Evolutionary conservation across 768 basidiomycete genomes (phyloP).

Genomic region (Kwoniella europaea): DNA sequence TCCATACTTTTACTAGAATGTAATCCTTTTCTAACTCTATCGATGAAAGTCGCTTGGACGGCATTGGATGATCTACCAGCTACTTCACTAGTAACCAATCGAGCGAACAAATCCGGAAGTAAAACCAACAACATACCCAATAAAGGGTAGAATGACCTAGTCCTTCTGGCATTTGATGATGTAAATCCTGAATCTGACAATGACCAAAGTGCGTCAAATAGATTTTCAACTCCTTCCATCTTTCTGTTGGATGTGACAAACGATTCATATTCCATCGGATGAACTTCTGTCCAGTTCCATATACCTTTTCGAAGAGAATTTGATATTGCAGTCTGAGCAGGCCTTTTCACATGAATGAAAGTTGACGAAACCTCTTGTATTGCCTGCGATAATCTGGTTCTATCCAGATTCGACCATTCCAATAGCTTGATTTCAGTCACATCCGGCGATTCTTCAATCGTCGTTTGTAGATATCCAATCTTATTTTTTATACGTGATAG

Average conservation of each 20-base stretch:
- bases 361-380: conserved; percentile 80
- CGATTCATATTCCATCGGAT: conserved; percentile 78
- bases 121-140: conserved; percentile 74
- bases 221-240: conserved; percentile 81
- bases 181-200: conserved; percentile 51
- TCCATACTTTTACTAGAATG: conserved; percentile 67
- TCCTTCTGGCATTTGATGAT: conserved; percentile 34
- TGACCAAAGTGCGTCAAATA: conserved; percentile 77
- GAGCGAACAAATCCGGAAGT: conserved; percentile 74
- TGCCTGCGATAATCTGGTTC: conserved; percentile 69
- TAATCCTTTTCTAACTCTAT: conserved; percentile 63
- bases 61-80: conserved; percentile 18
- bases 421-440: conserved; percentile 76
- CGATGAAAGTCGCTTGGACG: conserved; percentile 55
- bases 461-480: conserved; percentile 66
- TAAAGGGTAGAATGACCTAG: conserved; percentile 74
- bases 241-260: conserved; percentile 66
- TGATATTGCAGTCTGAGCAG: conserved; percentile 74
- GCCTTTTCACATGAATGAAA: conserved; percentile 78
- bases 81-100: conserved; percentile 52
- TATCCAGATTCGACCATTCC: conserved; percentile 75
- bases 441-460: conserved; percentile 68
- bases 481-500: conserved; percentile 71
- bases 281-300: conserved; percentile 88
- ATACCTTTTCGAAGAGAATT: conserved; percentile 74